phyloP scores from a whole-genome alignment of 805 yeast species.

The Torulaspora franciscae region DNA sequence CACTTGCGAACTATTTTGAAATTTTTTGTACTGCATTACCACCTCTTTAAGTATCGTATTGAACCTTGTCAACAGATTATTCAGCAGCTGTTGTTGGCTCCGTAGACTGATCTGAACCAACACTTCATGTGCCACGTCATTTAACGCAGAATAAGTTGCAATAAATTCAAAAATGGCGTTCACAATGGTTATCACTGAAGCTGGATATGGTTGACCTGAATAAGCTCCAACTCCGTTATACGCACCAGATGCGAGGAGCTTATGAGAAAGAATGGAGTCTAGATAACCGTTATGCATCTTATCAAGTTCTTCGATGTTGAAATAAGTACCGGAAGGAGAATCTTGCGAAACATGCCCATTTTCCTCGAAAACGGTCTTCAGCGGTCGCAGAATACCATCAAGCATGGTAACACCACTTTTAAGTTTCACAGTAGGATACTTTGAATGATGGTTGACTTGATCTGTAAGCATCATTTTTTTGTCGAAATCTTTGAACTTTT shows the following conservation, averaged over 20 bases:
- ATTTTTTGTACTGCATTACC: constrained; percentile 41
- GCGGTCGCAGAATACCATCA: constrained; percentile 33
- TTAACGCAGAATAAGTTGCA: constrained; percentile 37
- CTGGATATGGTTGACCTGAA: constrained; percentile 41
- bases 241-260: constrained; percentile 22
- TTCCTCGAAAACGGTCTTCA: constrained; percentile 17
- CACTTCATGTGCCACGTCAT: constrained; percentile 35
- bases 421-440: constrained; percentile 32
- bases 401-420: constrained; percentile 28
- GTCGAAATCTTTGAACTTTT: constrained; percentile 30
- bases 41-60: constrained; percentile 40
- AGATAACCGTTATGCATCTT: constrained; percentile 36
- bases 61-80: constrained; percentile 30
- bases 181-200: constrained; percentile 39
- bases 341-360: constrained; percentile 9
- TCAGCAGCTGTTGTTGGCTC: constrained; percentile 24
- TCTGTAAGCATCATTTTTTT: constrained; percentile 27
- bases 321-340: neutral
- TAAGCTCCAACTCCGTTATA: constrained; percentile 33
- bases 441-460: constrained; percentile 33
- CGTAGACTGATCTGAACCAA: constrained; percentile 31
- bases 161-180: constrained; percentile 40
- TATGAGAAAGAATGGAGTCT: constrained; percentile 24
- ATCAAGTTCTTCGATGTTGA: constrained; percentile 47
- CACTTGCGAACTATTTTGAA: constrained; percentile 39